Evolutionary conservation across 169 alveolate species (phyloP).

Genomic region (Cryptosporidium muris): DNA sequence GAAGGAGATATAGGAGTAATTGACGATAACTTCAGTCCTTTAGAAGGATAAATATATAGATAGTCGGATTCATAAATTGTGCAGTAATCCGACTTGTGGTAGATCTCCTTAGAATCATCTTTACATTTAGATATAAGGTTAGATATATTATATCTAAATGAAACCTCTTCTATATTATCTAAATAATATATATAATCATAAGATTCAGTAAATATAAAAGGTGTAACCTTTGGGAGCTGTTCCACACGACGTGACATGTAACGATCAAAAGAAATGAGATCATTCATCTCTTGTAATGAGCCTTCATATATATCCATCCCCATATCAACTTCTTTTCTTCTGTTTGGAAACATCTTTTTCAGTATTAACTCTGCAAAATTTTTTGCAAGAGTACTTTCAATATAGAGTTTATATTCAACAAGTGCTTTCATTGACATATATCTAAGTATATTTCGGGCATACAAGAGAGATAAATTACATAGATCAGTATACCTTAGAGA

Average conservation of each 20-base stretch:
- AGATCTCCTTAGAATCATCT: too few relatives aligned
- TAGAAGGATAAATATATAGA: too few relatives aligned
- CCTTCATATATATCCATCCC: not conserved
- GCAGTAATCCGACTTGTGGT: too few relatives aligned
- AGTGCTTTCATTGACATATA: not conserved
- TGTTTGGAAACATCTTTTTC: constrained; percentile 55
- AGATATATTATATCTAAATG: too few relatives aligned
- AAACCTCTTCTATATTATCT: too few relatives aligned
- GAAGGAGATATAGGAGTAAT: too few relatives aligned
- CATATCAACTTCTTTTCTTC: constrained; percentile 6
- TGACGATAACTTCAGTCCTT: too few relatives aligned
- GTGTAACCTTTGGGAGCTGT: constrained; percentile 10
- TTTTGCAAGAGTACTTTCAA: constrained; percentile 30
- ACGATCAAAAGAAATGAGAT: constrained; percentile 28
- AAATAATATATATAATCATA: not conserved
- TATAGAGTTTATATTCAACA: too few relatives aligned
- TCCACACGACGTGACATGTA: constrained; percentile 15
- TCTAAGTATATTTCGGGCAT: constrained; percentile 20
- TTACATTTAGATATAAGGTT: too few relatives aligned
- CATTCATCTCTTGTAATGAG: too few relatives aligned
- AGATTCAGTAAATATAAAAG: constrained; percentile 3
- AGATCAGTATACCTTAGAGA: constrained; percentile 38
- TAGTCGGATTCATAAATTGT: too few relatives aligned
- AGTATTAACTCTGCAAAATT: constrained; percentile 18
- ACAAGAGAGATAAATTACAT: constrained; percentile 35